Evolutionary conservation across 2,329 filamentous ascomycete genomes (phyloP), one percentile per base, ranked within the genome.

Genomic region (Epichloe gansuensis): DNA sequence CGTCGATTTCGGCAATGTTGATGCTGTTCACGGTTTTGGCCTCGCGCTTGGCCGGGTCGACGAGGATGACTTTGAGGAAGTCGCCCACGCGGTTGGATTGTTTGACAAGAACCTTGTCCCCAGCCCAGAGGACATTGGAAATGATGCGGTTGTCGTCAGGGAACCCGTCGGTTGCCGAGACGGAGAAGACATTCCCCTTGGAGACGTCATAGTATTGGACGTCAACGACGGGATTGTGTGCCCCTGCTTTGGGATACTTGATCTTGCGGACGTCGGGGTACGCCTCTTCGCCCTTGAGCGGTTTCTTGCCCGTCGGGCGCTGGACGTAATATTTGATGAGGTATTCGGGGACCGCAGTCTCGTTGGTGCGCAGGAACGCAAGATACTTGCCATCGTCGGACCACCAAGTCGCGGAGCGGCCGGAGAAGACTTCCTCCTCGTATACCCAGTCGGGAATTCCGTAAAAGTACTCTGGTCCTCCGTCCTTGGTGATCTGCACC

Each of bases 371-470:
- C 55, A 98, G 73, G 67, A 95, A 98, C 23, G 93, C 89, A 54
- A 98, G 71, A 64, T 87, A 95, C 61, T 89, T 85, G 50, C 91
- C 93, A 65, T 94, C 88, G 38, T 84, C 78, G 37, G 89, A 91
- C 91, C 91, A 98, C 93, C 94, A 98, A 1, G 91, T 94, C 5
- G 88, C 91, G 56, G 81, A 88, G 60, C 88, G 86, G 1, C 80
- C 85, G 13, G 74, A 68, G 56, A 97, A 88, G 3, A 74, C 71
- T 52, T 74, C 72, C 60, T 78, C 75, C 64, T 94, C 88, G 62
- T 95, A 95, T 0, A 97, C 93, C 93, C 93, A 98, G 67, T 98
- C 94, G 0, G 93, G 93, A 21, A 96, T 82, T 17, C 93, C 93
- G 62, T 98, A 96, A 69, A 98, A 98, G 55, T 93, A 81, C 60